These are phyloP conservation scores for Silene conica DNA, from an alignment of 148 eudicot species.

Conservation along the genomic window DNA sequence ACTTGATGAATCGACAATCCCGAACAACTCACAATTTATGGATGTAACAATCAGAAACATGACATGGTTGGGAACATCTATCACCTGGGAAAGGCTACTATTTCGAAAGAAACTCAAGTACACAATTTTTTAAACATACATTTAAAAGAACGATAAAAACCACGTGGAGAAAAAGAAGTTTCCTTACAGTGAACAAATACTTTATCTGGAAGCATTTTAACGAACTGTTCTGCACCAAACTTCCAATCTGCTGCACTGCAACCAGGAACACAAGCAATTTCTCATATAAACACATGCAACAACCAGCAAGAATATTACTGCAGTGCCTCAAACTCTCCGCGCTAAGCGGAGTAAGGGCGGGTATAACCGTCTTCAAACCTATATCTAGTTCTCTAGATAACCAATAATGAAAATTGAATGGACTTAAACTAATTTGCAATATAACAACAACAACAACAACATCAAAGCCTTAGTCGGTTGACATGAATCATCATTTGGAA, in stretches of 20 bases:
- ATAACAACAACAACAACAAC: too few relatives aligned
- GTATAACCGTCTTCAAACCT: not conserved
- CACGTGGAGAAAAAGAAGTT: not conserved
- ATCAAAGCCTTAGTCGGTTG: too few relatives aligned
- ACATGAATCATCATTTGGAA: too few relatives aligned
- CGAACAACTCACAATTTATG: not conserved
- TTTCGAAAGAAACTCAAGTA: not conserved
- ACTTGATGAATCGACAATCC: not conserved
- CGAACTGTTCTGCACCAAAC: slow-evolving; percentile 88
- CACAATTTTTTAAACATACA: not conserved
- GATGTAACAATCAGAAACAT: not conserved
- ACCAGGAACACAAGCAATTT: slow-evolving; percentile 14
- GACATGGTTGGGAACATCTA: not conserved
- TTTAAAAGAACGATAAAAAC: not conserved
- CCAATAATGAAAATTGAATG: too few relatives aligned
- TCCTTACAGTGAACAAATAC: slow-evolving; percentile 92
- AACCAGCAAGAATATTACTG: not conserved
- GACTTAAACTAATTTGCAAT: not conserved
- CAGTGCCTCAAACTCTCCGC: not conserved
- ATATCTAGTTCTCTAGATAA: too few relatives aligned
- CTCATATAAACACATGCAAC: not conserved
- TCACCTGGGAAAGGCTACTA: not conserved
- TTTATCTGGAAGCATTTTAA: slow-evolving; percentile 70
- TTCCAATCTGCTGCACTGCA: slow-evolving; percentile 87
- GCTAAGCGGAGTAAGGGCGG: not conserved